These are phyloP conservation scores for Drechslerella coelobrocha DNA, from an alignment of 2,329 filamentous ascomycete genomes.

Conservation along the genomic window DNA sequence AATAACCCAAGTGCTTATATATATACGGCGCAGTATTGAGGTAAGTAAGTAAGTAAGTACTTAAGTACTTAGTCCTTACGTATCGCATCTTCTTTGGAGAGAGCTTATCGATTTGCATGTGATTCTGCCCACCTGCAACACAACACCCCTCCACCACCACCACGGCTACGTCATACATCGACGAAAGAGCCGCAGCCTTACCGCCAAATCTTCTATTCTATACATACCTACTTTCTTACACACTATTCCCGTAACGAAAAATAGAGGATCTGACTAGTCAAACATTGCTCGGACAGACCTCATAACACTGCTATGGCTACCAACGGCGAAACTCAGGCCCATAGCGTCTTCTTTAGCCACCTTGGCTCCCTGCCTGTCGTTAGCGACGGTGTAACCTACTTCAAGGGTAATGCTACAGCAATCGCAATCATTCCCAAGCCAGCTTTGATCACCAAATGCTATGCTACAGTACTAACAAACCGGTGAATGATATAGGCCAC, in stretches of 20 bases:
- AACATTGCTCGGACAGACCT: not conserved
- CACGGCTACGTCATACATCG: not conserved
- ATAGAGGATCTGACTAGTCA: no score
- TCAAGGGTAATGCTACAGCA: no score
- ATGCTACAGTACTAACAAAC: not conserved
- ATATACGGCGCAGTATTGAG: no score
- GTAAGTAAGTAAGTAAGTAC: no score
- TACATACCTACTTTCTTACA: not conserved
- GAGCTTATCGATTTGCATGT: not conserved
- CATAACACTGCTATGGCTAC: slow-evolving; percentile 22
- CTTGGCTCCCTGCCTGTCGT: slow-evolving; percentile 40
- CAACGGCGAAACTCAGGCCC: slow-evolving; percentile 39
- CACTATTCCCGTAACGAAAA: no score
- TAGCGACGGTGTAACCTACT: slow-evolving; percentile 48
- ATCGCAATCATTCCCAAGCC: no score
- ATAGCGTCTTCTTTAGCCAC: slow-evolving; percentile 45
- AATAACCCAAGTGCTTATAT: no score
- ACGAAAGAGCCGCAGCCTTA: not conserved
- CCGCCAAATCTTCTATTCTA: not conserved
- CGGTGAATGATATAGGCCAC: slow-evolving; percentile 60
- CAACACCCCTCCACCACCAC: not conserved
- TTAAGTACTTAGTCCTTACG: no score
- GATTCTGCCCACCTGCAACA: not conserved
- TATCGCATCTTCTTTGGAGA: no score
- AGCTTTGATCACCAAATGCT: no score